A percentile compares a stretch with the other conserved stretches of the same genome.
Evolutionary conservation across 306 rosid species (phyloP).

Genomic region (Vigna mungo): DNA sequence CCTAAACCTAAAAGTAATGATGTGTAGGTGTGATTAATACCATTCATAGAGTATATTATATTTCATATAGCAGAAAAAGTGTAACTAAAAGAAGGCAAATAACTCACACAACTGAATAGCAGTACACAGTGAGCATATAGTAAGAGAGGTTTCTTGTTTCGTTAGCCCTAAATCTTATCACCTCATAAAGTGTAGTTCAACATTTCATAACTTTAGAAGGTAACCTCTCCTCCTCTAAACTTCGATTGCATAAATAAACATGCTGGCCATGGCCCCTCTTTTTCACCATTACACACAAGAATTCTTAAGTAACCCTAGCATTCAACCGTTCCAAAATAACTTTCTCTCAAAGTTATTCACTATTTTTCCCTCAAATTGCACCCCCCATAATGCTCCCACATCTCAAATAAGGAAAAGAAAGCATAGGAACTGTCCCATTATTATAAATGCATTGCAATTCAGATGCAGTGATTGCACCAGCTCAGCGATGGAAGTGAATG

Average conservation of each 20-base stretch:
- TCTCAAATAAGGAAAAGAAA: conserved; percentile 43
- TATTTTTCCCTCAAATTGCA: conserved; percentile 35
- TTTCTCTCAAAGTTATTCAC: conserved; percentile 4
- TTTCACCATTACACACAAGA: background rate
- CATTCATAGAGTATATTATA: background rate
- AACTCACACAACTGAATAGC: background rate
- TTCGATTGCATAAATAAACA: conserved; percentile 1
- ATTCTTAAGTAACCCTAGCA: conserved; percentile 20
- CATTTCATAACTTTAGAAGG: conserved; percentile 8
- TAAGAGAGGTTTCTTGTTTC: background rate
- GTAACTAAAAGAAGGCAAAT: background rate
- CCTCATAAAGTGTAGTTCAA: background rate
- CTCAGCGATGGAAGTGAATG: conserved; percentile 41
- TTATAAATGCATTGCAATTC: conserved; percentile 42
- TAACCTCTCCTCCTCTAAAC: background rate
- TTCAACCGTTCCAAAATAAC: conserved; percentile 35
- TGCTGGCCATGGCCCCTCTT: conserved; percentile 6
- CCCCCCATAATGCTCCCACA: conserved; percentile 35
- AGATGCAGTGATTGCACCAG: conserved; percentile 51
- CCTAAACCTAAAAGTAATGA: background rate
- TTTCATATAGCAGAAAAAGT: background rate
- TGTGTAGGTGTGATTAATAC: background rate
- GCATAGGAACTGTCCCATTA: conserved; percentile 35
- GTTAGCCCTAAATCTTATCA: background rate
- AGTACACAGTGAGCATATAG: background rate